These are phyloP conservation scores for Candida suzukii DNA, from an alignment of 805 yeast genomes.

Conservation along the genomic window DNA sequence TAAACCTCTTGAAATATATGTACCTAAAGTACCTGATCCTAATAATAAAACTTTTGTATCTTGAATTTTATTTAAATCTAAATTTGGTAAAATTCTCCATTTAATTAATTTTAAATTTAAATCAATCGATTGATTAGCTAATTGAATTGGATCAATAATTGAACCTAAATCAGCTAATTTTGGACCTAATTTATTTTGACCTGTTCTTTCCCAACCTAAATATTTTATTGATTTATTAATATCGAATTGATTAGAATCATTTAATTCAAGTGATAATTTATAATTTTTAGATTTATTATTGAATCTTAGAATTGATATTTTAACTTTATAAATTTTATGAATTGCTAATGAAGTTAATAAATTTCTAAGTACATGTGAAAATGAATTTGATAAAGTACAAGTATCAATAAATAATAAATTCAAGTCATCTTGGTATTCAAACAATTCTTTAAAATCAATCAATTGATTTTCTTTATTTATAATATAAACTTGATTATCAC, in stretches of 20 bases:
- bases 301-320: slow-evolving; percentile 33
- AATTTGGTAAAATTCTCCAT: slow-evolving; percentile 87
- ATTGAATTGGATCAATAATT: slow-evolving; percentile 68
- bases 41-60: slow-evolving; percentile 60
- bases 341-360: slow-evolving; percentile 21
- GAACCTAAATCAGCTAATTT: slow-evolving; percentile 78
- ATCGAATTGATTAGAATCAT: slow-evolving; percentile 4
- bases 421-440: slow-evolving; percentile 5
- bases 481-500: slow-evolving; percentile 2
- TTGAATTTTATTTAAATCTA: slow-evolving; percentile 62
- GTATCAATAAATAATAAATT: slow-evolving; percentile 21
- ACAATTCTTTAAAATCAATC: slow-evolving; percentile 5
- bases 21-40: slow-evolving; percentile 97
- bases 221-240: slow-evolving; percentile 30
- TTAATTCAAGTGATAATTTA: slow-evolving; percentile 14
- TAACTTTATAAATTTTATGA: slow-evolving; percentile 27
- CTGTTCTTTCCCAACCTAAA: slow-evolving; percentile 89
- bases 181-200: slow-evolving; percentile 68
- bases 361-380: slow-evolving; percentile 18
- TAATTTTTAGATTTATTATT: slow-evolving; percentile 20
- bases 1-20: slow-evolving; percentile 78
- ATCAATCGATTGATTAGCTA: slow-evolving; percentile 90
- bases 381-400: slow-evolving; percentile 10
- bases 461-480: slow-evolving; percentile 3
- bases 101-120: slow-evolving; percentile 88